Evolutionary conservation across 2,329 filamentous ascomycete genomes (phyloP), one percentile per base, ranked within the genome.

Genomic region (Aspergillus felis): DNA sequence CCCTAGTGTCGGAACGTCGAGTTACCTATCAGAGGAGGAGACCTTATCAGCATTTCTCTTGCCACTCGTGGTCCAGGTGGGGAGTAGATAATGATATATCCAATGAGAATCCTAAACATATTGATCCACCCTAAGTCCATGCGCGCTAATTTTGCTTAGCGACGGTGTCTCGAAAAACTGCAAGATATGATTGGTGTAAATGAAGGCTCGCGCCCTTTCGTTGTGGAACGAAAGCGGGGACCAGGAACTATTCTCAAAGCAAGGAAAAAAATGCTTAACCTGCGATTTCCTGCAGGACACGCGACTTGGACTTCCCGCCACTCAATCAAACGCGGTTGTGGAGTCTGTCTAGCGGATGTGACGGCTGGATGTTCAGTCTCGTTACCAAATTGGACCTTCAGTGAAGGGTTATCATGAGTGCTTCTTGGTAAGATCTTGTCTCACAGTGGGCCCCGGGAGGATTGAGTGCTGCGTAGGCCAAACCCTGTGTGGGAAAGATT

Each of bases 401-500:
- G 14, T 17, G 5, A 38, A 38, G 32, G 14, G 14, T 17, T 38
- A 38, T 38, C 32, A 17, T 17, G 32, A 38, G 32, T 17, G 14
- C 32, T 47, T 52, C 51, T 46, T 48, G 25, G 53, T 53, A 47
- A 50, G 58, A 58, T 54, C 52, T 50, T 50, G 55, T 51, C 32
- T 17, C 32, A 51, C 17, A 41, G 58, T 60, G 58, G 58, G 54
- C 55, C 59, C 55, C 42, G 47, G 32, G 32, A 38, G 5, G 14
- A 38, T 46, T 27, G 32, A 35, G 32, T 14, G 29, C 29, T 32
- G 29, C 4, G 12, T 32, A 14, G 29, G 29, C 28, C 29, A 14
- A 17, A 17, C 32, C 29, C 51, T 58, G 52, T 52, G 51, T 55
- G 51, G 54, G 54, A 50, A 56, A 56, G 51, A 56, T 55, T 54